Evolutionary conservation across 1,139 yeast genomes (phyloP).

Genomic region (Hyphopichia wangnamkhiaoensis): DNA sequence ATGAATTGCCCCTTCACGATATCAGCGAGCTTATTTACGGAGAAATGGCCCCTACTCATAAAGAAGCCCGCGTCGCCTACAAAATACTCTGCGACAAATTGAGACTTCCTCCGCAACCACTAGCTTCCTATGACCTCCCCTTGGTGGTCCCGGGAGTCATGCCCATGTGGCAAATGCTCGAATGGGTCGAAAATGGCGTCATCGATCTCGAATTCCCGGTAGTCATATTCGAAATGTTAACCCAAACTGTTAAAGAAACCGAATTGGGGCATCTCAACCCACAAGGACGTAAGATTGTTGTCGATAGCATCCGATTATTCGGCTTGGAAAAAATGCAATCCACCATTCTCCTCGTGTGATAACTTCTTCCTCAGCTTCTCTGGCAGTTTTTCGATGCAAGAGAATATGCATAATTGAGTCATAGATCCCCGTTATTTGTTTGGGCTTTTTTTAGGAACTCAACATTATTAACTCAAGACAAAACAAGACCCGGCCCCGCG

Average conservation of each 20-base stretch:
- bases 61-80: conserved; percentile 23
- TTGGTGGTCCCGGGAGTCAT: conserved; percentile 51
- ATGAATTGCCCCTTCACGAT: conserved; percentile 19
- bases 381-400: too few relatives aligned
- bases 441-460: too few relatives aligned
- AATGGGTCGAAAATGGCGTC: conserved; percentile 20
- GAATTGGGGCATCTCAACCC: conserved; percentile 20
- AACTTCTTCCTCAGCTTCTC: background rate
- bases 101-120: background rate
- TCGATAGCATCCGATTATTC: conserved; percentile 43
- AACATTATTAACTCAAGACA: too few relatives aligned
- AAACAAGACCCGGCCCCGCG: too few relatives aligned
- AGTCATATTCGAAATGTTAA: conserved; percentile 13
- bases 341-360: conserved; percentile 19
- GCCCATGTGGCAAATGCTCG: conserved; percentile 48
- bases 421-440: too few relatives aligned
- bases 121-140: conserved; percentile 27
- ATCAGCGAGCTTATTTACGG: conserved; percentile 42
- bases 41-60: conserved; percentile 18
- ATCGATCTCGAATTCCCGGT: conserved; percentile 19
- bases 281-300: conserved; percentile 25
- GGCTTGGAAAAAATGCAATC: conserved; percentile 34
- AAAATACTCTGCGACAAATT: conserved; percentile 14
- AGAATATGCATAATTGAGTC: too few relatives aligned
- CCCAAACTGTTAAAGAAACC: conserved; percentile 13